phyloP scores from a whole-genome alignment of 2,329 filamentous ascomycete species.

The Pseudocercospora pini-densiflorae region DNA sequence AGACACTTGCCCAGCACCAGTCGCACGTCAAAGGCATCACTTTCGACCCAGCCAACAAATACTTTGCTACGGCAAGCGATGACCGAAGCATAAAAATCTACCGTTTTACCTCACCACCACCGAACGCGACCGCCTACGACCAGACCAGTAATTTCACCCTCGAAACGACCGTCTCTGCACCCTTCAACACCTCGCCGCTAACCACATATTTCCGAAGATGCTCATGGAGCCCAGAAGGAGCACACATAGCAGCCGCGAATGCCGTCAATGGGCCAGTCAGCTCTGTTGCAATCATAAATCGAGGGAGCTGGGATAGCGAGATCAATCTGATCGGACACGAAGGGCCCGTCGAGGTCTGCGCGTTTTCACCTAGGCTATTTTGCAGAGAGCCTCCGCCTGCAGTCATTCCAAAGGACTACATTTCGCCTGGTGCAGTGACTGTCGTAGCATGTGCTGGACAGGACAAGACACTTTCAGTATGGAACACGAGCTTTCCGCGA shows the following conservation, averaged over 20 bases:
- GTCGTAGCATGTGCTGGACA: slow-evolving; percentile 97
- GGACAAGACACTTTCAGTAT: slow-evolving; percentile 93
- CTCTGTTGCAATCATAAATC: slow-evolving; percentile 93
- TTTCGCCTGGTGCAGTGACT: slow-evolving; percentile 67
- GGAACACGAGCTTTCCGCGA: slow-evolving; percentile 94
- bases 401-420: slow-evolving; percentile 50
- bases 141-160: slow-evolving; percentile 96
- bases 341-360: slow-evolving; percentile 94
- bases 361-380: slow-evolving; percentile 93
- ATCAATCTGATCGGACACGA: slow-evolving; percentile 98
- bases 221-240: slow-evolving; percentile 97
- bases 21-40: slow-evolving; percentile 99
- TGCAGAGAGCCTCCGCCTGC: slow-evolving; percentile 67
- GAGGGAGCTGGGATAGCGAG: slow-evolving; percentile 90
- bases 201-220: slow-evolving; percentile 97
- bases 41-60: slow-evolving; percentile 98
- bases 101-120: slow-evolving; percentile 85
- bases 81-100: slow-evolving; percentile 97
- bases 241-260: slow-evolving; percentile 95
- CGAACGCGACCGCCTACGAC: slow-evolving; percentile 92
- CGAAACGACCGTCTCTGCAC: slow-evolving; percentile 85
- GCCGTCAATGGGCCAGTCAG: slow-evolving; percentile 97
- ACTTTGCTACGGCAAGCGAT: slow-evolving; percentile 97
- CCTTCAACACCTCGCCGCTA: slow-evolving; percentile 88
- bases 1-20: slow-evolving; percentile 89